These are phyloP conservation scores for Apiosordaria backusii DNA, from an alignment of 495 filamentous ascomycete genomes.

Conservation along the genomic window DNA sequence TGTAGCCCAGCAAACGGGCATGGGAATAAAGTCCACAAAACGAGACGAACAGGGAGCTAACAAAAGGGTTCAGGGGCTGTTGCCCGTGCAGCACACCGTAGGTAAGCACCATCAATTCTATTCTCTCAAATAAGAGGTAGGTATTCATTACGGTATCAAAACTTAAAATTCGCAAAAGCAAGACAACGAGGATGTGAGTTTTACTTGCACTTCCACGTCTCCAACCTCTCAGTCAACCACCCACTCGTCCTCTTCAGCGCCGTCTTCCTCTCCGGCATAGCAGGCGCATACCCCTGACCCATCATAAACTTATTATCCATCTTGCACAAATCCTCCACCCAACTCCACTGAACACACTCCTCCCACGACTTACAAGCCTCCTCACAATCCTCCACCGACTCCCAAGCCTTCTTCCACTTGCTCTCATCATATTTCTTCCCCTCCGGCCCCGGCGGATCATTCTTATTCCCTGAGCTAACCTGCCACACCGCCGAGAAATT, in stretches of 20 bases:
- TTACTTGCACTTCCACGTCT: constrained; percentile 8
- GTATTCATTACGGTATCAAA: no score
- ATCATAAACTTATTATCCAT: constrained; percentile 18
- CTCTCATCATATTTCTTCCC: neutral
- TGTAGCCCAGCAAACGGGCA: no score
- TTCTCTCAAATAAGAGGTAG: no score
- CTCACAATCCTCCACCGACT: constrained; percentile 10
- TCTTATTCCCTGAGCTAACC: constrained; percentile 16
- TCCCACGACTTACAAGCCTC: constrained; percentile 12
- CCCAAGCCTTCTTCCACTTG: constrained; percentile 13
- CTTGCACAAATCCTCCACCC: constrained; percentile 15
- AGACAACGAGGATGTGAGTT: no score
- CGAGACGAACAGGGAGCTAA: no score
- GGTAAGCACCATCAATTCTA: no score
- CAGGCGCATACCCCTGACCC: constrained; percentile 17
- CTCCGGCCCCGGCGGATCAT: constrained; percentile 6
- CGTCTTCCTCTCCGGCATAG: constrained; percentile 16
- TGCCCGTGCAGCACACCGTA: no score
- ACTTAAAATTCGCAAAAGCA: no score
- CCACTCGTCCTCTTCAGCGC: constrained; percentile 16
- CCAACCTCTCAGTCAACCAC: constrained; percentile 12
- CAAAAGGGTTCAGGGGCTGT: no score
- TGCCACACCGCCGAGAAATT: constrained; percentile 6
- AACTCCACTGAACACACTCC: constrained; percentile 16
- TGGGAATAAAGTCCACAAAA: no score